Evolutionary conservation across 495 filamentous ascomycete species (phyloP).

Genomic region (Friedmanniomyces simplex): DNA sequence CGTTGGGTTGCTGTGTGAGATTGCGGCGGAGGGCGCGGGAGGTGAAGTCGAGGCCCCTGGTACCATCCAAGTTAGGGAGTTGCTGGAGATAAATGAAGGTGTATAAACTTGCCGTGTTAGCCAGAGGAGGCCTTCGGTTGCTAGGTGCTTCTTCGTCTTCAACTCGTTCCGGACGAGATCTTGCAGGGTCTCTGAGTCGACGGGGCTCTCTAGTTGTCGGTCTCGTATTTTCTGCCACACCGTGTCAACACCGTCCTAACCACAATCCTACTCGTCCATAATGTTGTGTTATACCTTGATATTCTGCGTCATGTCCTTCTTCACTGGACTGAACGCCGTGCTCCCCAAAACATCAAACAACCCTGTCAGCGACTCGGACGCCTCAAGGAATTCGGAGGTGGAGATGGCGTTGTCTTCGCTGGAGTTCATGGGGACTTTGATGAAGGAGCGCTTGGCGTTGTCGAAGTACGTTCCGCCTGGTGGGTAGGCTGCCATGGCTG

Average conservation of each 20-base stretch:
- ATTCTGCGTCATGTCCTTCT: slow-evolving; percentile 83
- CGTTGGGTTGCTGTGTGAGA: slow-evolving; percentile 42
- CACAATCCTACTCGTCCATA: not conserved
- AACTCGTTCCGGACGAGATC: slow-evolving; percentile 75
- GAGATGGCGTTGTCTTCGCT: slow-evolving; percentile 63
- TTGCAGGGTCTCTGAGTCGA: slow-evolving; percentile 69
- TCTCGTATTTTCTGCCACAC: slow-evolving; percentile 73
- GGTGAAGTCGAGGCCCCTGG: slow-evolving; percentile 86
- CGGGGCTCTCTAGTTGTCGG: slow-evolving; percentile 64
- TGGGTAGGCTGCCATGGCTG: slow-evolving; percentile 33
- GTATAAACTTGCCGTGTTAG: slow-evolving; percentile 58
- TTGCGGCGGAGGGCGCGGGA: slow-evolving; percentile 71
- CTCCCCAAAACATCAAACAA: slow-evolving; percentile 83
- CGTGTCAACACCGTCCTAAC: not conserved
- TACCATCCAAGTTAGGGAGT: not conserved
- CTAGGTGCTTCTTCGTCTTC: slow-evolving; percentile 72
- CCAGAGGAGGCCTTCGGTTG: slow-evolving; percentile 86
- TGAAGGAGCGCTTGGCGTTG: slow-evolving; percentile 70
- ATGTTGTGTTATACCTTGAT: slow-evolving; percentile 54
- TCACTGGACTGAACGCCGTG: slow-evolving; percentile 73
- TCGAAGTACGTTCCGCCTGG: slow-evolving; percentile 72
- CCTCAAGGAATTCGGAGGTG: slow-evolving; percentile 84
- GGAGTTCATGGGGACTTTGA: slow-evolving; percentile 63
- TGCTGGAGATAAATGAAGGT: not conserved
- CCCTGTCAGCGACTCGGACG: slow-evolving; percentile 69